Evolutionary conservation across 139 green algal species (phyloP).

Genomic region (Yamagishiella unicocca): DNA sequence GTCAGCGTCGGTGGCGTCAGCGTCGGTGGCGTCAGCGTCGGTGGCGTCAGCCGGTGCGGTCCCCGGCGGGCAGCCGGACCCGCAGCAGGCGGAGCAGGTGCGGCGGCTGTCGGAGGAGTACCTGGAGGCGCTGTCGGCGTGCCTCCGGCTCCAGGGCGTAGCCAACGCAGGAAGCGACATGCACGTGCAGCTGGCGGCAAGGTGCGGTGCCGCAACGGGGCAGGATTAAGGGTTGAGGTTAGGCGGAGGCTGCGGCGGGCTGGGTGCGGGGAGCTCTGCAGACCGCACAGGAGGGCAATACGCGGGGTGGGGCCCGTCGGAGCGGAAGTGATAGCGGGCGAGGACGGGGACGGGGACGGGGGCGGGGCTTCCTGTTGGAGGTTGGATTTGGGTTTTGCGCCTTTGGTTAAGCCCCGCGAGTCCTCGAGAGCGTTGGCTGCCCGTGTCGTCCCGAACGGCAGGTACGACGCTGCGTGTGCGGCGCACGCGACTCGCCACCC

Average conservation of each 20-base stretch:
- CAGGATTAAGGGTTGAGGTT: not conserved
- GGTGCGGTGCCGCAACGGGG: not conserved
- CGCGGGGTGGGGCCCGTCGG: too few relatives aligned
- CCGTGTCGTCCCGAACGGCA: not conserved
- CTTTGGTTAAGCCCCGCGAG: too few relatives aligned
- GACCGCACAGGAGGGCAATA: too few relatives aligned
- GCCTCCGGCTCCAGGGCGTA: conserved; percentile 30
- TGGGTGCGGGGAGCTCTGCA: too few relatives aligned
- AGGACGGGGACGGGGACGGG: too few relatives aligned
- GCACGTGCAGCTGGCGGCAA: conserved; percentile 38
- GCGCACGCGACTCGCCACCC: conserved; percentile 7
- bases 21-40: not conserved
- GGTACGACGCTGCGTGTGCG: conserved; percentile 23
- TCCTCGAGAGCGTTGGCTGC: too few relatives aligned
- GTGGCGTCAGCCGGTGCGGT: not conserved
- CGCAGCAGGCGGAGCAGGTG: conserved; percentile 12
- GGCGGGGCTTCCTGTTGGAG: too few relatives aligned
- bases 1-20: not conserved
- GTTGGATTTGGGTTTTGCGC: too few relatives aligned
- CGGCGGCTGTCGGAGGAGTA: conserved; percentile 26
- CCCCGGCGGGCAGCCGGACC: not conserved
- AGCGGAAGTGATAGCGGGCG: too few relatives aligned
- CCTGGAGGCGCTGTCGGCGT: conserved; percentile 17
- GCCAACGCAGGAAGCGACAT: conserved; percentile 36
- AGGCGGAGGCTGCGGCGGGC: too few relatives aligned